Base-by-base conservation (phyloP, 805 yeast genomes). In the Metschnikowia borealis region DNA sequence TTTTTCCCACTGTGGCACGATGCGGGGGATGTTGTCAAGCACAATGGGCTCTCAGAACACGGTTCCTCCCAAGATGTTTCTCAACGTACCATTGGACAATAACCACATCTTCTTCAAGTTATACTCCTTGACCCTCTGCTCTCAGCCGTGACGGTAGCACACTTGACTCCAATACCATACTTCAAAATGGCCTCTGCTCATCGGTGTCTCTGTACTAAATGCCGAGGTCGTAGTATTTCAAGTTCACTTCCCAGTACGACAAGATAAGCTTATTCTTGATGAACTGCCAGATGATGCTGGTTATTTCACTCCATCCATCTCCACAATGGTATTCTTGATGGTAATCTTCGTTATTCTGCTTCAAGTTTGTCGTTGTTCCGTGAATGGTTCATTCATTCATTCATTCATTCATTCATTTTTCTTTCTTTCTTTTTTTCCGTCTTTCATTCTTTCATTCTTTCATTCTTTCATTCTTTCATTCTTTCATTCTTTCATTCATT, bases 121-220 rank as follows among this genome's bases (percentile, higher is more conserved):
- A 59, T 85, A 87, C 68, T 87, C 94, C 62, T 82, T 73, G 42
- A 87, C 92, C 67, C 94, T 77, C 23, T 80, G 82, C 66, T 87
- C 92, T 87, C 92, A 2, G 92, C 92, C 1, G 92, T 87, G 60
- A 87, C 87, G 15, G 92, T 87, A 45, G 94, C 92, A 77, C 92
- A 87, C 67, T 87, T 87, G 59, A 87, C 77, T 63, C 90, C 92
- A 21, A 87, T 92, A 54, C 90, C 91, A 58, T 82, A 83, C 66
- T 86, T 64, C 63, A 78, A 77, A 58, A 84, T 86, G 31, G 91
- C 92, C 54, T 83, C 74, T 18, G 92, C 92, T 87, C 94, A 53
- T 83, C 73, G 33, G 92, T 70, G 63, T 87, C 92, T 70, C 94
- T 76, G 52, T 81, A 73, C 60, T 80, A 74, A 55, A 87, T 78